Percentiles rank a stretch among this genome's conserved stretches.
These are phyloP conservation scores for Cinnamomum micranthum DNA, from an alignment of 164 flowering plant species.

Conservation along the genomic window DNA sequence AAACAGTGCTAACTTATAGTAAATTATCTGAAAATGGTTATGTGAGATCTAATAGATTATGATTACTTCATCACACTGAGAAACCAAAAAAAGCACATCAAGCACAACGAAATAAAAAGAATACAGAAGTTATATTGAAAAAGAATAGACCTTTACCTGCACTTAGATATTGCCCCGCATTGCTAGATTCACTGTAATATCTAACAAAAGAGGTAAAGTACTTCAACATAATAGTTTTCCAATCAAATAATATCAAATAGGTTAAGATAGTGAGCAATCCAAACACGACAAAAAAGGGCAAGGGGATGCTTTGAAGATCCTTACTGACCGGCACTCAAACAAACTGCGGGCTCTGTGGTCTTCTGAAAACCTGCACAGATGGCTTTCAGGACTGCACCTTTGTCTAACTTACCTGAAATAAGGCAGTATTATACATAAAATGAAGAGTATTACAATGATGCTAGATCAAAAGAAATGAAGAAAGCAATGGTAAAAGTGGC, in stretches of 20 bases:
- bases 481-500: no score
- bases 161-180: conserved; percentile 12
- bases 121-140: not conserved
- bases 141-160: conserved; percentile 21
- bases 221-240: not conserved
- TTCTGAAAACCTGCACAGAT: conserved; percentile 92
- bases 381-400: conserved; percentile 88
- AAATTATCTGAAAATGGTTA: no score
- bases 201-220: conserved; percentile 15
- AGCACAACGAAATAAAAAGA: not conserved
- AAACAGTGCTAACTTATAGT: no score
- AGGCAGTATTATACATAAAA: not conserved
- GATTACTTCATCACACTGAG: no score
- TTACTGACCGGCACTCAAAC: conserved; percentile 64
- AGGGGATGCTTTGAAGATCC: not conserved
- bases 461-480: no score
- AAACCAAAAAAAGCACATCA: no score
- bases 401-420: conserved; percentile 78
- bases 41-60: no score
- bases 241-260: no score
- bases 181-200: conserved; percentile 13
- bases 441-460: no score
- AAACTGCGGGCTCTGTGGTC: conserved; percentile 85
- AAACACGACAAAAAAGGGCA: not conserved
- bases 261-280: no score